Evolutionary conservation across 768 basidiomycete genomes (phyloP).

Genomic region (Porpolomopsis calyptriformis): DNA sequence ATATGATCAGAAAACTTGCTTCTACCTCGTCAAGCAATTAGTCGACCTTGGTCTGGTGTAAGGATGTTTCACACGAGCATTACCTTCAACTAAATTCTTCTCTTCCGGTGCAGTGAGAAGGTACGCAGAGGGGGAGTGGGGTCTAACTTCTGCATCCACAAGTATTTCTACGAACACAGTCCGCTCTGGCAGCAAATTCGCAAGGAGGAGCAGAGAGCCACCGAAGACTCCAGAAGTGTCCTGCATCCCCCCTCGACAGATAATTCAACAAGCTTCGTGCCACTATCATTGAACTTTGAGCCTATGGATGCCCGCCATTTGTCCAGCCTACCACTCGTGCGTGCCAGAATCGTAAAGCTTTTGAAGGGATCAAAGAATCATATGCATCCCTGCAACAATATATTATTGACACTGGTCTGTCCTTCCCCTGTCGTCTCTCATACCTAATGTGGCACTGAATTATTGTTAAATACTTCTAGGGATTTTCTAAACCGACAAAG

Average conservation of each 20-base stretch:
- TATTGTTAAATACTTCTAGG: conserved; percentile 32
- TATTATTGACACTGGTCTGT: conserved; percentile 62
- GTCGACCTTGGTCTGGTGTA: conserved; percentile 67
- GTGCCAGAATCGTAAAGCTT: conserved; percentile 58
- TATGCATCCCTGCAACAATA: conserved; percentile 64
- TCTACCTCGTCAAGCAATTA: conserved; percentile 73
- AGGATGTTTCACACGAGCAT: conserved; percentile 14
- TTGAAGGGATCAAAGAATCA: conserved; percentile 59
- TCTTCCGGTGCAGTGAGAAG: conserved; percentile 42
- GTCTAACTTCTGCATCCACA: conserved; percentile 71
- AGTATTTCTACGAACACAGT: conserved; percentile 70
- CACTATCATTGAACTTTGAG: conserved; percentile 42
- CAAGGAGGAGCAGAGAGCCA: conserved; percentile 51
- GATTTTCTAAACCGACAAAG: conserved; percentile 64
- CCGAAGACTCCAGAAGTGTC: conserved; percentile 16
- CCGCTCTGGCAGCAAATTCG: conserved; percentile 68
- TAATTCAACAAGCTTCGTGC: conserved; percentile 3
- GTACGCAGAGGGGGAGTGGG: conserved; percentile 70
- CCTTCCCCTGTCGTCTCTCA: conserved; percentile 16
- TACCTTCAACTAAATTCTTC: neutral
- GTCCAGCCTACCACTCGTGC: conserved; percentile 63
- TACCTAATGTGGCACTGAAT: conserved; percentile 2
- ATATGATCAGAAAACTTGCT: conserved; percentile 85
- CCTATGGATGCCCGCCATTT: conserved; percentile 72
- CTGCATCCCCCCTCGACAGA: neutral